Evolutionary conservation across 192 early-diverging fungal species (phyloP).

Genomic region (Coemansia erecta): DNA sequence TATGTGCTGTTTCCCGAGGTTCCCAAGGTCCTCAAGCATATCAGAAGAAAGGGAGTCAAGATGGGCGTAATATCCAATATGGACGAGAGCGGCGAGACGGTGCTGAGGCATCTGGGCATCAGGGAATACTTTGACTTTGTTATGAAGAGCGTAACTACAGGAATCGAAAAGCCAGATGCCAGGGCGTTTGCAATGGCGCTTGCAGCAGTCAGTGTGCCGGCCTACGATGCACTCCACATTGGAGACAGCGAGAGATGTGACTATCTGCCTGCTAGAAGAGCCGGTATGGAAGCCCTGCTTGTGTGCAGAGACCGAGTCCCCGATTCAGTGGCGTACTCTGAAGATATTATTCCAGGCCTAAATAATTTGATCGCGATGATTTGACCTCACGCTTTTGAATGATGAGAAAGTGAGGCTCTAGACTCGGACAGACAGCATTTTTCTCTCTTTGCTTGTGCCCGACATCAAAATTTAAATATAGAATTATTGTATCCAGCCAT

Average conservation of each 20-base stretch:
- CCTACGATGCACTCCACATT: conserved; percentile 58
- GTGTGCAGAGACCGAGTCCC: conserved; percentile 14
- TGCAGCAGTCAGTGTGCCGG: conserved; percentile 22
- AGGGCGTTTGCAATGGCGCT: conserved; percentile 58
- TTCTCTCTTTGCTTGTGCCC: neutral
- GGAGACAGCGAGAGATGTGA: conserved; percentile 57
- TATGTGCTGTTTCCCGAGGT: conserved; percentile 61
- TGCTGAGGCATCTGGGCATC: conserved; percentile 38
- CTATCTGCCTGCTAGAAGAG: conserved; percentile 24
- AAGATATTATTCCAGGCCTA: conserved; percentile 21
- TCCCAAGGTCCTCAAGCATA: conserved; percentile 40
- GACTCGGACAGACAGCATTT: neutral
- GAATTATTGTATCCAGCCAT: neutral
- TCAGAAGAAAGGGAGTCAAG: conserved; percentile 49
- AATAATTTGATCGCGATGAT: conserved; percentile 6
- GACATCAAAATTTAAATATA: neutral
- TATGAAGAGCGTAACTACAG: conserved; percentile 51
- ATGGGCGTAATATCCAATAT: conserved; percentile 63
- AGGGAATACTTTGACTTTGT: conserved; percentile 61
- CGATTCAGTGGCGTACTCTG: neutral
- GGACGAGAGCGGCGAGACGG: conserved; percentile 56
- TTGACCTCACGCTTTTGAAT: neutral
- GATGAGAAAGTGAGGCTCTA: neutral
- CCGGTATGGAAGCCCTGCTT: conserved; percentile 41
- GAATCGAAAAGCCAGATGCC: conserved; percentile 57